A percentile compares a stretch with the other conserved stretches of the same genome.
phyloP scores from a whole-genome alignment of 1,284 basidiomycete genomes.

The Cutaneotrichosporon mucoides region DNA sequence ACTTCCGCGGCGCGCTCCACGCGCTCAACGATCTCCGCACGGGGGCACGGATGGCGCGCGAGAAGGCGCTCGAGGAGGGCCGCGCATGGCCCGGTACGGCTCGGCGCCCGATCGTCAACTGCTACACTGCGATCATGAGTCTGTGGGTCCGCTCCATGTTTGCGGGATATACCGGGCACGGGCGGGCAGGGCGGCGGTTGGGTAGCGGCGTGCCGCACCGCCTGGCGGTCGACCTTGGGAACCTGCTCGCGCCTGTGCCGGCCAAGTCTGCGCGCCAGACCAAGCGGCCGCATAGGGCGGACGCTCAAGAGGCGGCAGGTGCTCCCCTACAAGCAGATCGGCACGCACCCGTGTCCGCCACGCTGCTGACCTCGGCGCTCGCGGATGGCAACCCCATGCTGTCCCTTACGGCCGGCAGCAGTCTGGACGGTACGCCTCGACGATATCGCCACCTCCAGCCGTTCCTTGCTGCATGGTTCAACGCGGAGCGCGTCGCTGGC shows the following conservation, averaged over 20 bases:
- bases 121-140: slow-evolving; percentile 6
- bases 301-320: too few relatives aligned
- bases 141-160: slow-evolving; percentile 4
- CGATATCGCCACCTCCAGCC: too few relatives aligned
- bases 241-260: not conserved
- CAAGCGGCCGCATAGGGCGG: too few relatives aligned
- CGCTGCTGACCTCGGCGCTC: not conserved
- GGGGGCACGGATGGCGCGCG: not conserved
- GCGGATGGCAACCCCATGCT: not conserved
- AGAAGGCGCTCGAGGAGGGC: not conserved
- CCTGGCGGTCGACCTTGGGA: slow-evolving; percentile 3
- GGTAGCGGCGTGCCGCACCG: not conserved
- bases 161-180: not conserved
- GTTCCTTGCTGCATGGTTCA: slow-evolving; percentile 7
- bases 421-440: too few relatives aligned
- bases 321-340: too few relatives aligned
- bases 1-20: slow-evolving; percentile 7
- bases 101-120: not conserved
- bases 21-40: slow-evolving; percentile 1
- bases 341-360: too few relatives aligned
- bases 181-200: not conserved
- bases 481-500: slow-evolving; percentile 7
- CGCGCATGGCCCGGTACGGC: not conserved
- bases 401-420: too few relatives aligned
- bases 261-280: too few relatives aligned